Conservation (phyloP, 2,329 filamentous ascomycete species). For the Penicillium decumbens region DNA sequence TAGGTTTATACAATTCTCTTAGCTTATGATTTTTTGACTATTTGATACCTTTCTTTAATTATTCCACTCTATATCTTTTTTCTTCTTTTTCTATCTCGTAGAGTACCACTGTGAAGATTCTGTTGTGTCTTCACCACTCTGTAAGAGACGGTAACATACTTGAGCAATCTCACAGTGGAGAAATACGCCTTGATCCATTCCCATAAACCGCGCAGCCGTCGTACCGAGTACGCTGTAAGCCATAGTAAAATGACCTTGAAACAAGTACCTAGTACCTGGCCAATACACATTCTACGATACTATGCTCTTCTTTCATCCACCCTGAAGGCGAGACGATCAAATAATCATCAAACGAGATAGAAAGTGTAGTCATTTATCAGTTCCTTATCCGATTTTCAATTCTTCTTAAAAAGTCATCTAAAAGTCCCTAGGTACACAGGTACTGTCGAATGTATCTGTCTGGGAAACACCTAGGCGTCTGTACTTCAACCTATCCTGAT, state of each 20-base stretch:
- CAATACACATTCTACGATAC: conserved; percentile 3
- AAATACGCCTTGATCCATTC: conserved; percentile 13
- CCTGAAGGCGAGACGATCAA: not conserved
- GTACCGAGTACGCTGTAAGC: conserved; percentile 16
- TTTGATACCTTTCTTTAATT: not conserved
- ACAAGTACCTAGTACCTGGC: conserved; percentile 12
- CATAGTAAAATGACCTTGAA: conserved; percentile 12
- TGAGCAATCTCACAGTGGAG: conserved; percentile 15
- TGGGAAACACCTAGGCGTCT: not conserved
- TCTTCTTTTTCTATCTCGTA: not conserved
- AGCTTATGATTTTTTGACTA: not conserved
- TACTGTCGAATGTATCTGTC: not conserved
- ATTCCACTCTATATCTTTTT: not conserved
- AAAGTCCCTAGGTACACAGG: not conserved
- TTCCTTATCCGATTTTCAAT: not conserved
- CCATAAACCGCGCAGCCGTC: conserved; percentile 18
- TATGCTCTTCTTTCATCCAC: not conserved
- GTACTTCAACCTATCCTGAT: not conserved
- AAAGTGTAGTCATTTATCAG: not conserved
- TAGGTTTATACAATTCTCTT: not conserved
- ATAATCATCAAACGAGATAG: not conserved
- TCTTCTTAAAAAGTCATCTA: not conserved
- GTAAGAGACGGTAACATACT: conserved; percentile 15
- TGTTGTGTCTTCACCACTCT: not conserved
- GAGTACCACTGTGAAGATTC: not conserved